Conservation (phyloP, 768 basidiomycete species). For the Hypholoma fasciculare region DNA sequence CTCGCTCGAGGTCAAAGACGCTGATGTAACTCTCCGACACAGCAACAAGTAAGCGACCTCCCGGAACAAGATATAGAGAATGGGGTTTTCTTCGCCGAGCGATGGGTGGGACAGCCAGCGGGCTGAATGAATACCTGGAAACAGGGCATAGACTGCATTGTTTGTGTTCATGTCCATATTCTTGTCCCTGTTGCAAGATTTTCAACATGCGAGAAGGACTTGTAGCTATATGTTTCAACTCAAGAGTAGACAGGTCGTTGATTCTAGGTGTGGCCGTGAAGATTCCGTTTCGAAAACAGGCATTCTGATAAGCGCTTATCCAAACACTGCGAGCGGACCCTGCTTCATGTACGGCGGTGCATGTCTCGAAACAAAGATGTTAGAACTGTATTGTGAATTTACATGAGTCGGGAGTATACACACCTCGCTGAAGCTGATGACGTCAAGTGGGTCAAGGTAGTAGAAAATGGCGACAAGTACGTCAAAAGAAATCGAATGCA, state of each 20-base stretch:
- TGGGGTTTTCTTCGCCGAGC: background rate
- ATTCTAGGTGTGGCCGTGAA: background rate
- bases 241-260: background rate
- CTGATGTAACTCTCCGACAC: background rate
- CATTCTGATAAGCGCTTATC: background rate
- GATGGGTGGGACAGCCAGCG: background rate
- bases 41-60: background rate
- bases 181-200: background rate
- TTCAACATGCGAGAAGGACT: background rate
- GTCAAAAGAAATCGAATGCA: background rate
- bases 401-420: background rate
- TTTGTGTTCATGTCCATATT: background rate
- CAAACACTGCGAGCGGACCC: background rate
- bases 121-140: background rate
- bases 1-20: background rate
- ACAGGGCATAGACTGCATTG: background rate
- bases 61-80: background rate
- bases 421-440: background rate
- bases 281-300: background rate
- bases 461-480: background rate
- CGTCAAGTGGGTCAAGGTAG: background rate
- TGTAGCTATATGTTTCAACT: background rate
- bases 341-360: background rate
- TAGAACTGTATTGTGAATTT: background rate
- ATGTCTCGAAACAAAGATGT: background rate